Percentiles rank a stretch among this genome's conserved stretches.
These are phyloP conservation scores for Alternaria angustiovoidea DNA, from an alignment of 2,329 filamentous ascomycete genomes.

Conservation along the genomic window DNA sequence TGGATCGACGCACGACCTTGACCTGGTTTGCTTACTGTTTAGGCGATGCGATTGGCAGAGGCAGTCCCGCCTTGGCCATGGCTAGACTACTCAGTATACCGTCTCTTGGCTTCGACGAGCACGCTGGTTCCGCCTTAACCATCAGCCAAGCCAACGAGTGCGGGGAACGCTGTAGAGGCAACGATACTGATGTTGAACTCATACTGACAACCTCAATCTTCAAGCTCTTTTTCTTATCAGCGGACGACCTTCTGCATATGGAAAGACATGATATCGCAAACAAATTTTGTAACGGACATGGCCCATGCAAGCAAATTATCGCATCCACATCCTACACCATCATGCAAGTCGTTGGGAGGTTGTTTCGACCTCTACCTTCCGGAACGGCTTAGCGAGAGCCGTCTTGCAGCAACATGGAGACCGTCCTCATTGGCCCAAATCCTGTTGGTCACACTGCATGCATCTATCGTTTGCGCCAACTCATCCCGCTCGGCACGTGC, in stretches of 20 bases:
- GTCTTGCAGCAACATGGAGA: background rate
- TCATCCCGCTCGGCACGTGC: background rate
- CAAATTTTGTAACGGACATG: background rate
- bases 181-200: background rate
- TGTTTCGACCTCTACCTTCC: conserved; percentile 12
- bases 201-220: background rate
- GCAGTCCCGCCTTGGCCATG: background rate
- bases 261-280: background rate
- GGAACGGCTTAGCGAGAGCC: conserved; percentile 11
- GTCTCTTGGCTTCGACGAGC: background rate
- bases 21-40: background rate
- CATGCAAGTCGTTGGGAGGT: background rate
- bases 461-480: conserved; percentile 4
- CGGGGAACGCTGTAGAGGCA: background rate
- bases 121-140: background rate
- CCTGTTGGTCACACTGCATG: conserved; percentile 10
- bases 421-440: conserved; percentile 5
- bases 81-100: background rate
- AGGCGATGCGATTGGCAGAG: background rate
- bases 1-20: background rate
- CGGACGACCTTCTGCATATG: background rate
- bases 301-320: background rate
- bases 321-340: conserved; percentile 5
- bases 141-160: background rate
- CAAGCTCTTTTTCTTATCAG: background rate